Base-by-base conservation (phyloP, 805 yeast species). In the Hanseniaspora thailandica region DNA sequence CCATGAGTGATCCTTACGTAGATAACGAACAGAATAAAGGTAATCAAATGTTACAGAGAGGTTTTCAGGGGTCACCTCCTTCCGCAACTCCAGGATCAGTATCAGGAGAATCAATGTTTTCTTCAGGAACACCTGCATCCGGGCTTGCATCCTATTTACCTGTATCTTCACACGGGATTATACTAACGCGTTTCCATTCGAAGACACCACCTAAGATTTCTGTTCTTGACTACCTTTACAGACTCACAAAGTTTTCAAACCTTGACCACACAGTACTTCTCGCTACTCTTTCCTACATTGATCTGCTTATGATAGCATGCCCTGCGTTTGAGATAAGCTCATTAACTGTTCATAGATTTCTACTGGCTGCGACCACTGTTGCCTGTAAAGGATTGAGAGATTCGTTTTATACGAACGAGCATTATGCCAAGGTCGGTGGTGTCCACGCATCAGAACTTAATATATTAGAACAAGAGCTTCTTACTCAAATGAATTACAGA, bases 391-490 rank as follows among this genome's bases (percentile, higher is more conserved):
- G 95, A 1, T 73, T 88, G 58, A 88, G 96, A 66, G 98, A 90
- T 68, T 83, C 89, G 25, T 90, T 93, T 67, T 89, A 93, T 68
- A 87, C 96, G 15, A 90, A 89, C 66, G 76, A 82, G 44, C 96
- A 93, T 66, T 90, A 93, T 62, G 95, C 97, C 12, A 85, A 84
- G 64, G 97, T 93, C 19, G 98, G 98, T 3, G 97, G 98, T 56
- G 84, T 88, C 4, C 86, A 86, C 41, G 70, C 83, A 46, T 75
- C 80, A 55, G 97, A 88, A 63, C 71, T 89, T 59, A 93, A 93
- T 66, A 74, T 90, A 53, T 71, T 90, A 45, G 98, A 90, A 64
- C 80, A 84, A 51, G 97, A 93, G 66, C 88, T 93, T 61, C 73
- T 90, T 44, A 76, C 77, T 47, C 73, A 88, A 57, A 90, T 90